Percentiles rank a stretch among this genome's conserved stretches.
phyloP scores from a whole-genome alignment of 345 rosid genomes.

The Pistacia vera region DNA sequence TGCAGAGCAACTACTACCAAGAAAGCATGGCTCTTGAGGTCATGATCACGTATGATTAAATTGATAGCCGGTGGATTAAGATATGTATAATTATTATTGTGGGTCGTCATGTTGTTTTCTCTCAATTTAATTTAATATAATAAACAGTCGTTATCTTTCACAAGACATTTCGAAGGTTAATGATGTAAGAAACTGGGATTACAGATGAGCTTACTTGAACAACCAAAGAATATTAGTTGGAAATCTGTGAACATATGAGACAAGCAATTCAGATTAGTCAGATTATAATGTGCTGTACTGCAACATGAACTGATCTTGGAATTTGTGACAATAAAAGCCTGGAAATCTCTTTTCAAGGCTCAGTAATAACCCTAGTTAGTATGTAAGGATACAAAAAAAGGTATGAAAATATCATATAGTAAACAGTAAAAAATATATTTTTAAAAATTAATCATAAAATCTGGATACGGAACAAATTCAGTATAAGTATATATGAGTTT shows the following conservation, averaged over 20 bases:
- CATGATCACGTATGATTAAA: background rate
- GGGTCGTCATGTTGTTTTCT: background rate
- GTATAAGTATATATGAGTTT: too few relatives aligned
- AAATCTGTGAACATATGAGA: background rate
- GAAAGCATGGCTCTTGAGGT: background rate
- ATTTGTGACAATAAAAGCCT: too few relatives aligned
- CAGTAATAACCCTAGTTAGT: too few relatives aligned
- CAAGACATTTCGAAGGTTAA: background rate
- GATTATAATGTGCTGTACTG: background rate
- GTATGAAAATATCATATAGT: too few relatives aligned
- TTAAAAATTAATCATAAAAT: too few relatives aligned
- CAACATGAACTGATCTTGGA: too few relatives aligned
- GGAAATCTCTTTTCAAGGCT: too few relatives aligned
- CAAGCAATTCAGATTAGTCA: too few relatives aligned
- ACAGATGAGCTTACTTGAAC: background rate
- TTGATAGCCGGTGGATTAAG: constrained; percentile 15
- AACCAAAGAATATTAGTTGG: constrained; percentile 12
- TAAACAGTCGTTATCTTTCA: background rate
- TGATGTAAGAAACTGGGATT: constrained; percentile 7
- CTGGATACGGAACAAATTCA: too few relatives aligned
- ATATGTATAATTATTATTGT: background rate
- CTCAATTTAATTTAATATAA: background rate
- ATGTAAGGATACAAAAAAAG: too few relatives aligned
- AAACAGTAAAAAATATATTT: too few relatives aligned
- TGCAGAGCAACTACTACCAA: background rate